Evolutionary conservation across 2,329 filamentous ascomycete genomes (phyloP), one percentile per base, ranked within the genome.

Genomic region (Berkeleyomyces rouxiae): DNA sequence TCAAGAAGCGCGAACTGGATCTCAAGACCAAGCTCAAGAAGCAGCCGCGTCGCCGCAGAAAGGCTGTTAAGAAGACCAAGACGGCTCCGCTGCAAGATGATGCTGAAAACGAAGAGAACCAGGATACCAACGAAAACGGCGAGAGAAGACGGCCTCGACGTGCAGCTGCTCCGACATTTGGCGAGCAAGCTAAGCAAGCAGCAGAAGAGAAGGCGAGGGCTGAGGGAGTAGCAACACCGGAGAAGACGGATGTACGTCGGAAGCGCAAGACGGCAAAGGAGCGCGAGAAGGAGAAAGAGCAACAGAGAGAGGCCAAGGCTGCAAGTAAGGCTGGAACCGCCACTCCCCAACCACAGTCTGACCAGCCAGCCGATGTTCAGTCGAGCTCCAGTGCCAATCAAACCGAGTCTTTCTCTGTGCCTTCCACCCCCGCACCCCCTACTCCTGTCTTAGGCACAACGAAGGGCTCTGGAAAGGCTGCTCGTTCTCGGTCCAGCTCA

Each of bases 21-120:
- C 84, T 91, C 65, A 90, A 91, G 71, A 86, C 88, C 69, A 88
- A 87, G 72, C 77, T 86, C 39, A 85, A 82, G 72, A 83, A 78
- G 73, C 83, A 81, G 72, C 82, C 78, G 64, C 82, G 78, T 71
- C 77, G 78, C 69, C 76, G 80, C 65, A 82, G 79, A 74, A 79
- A 81, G 77, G 73, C 77, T 70, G 67, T 77, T 67, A 72, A 81
- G 68, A 84, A 85, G 71, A 78, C 82, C 58, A 77, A 81, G 66
- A 80, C 82, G 5, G 85, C 80, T 67, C 82, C 80, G n/a, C 73
- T 86, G 58, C 84, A 86, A 58, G 84, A 83, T 3, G 84, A 87
- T 68, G 77, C 84, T 59, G 82, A 81, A 55, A 84, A 81, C 65
- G 80, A 83, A 62, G 82, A 83, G 61, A 74, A 74, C 40, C 76